Evolutionary conservation across 2,329 filamentous ascomycete genomes (phyloP).

Genomic region (Colletotrichum sp.): DNA sequence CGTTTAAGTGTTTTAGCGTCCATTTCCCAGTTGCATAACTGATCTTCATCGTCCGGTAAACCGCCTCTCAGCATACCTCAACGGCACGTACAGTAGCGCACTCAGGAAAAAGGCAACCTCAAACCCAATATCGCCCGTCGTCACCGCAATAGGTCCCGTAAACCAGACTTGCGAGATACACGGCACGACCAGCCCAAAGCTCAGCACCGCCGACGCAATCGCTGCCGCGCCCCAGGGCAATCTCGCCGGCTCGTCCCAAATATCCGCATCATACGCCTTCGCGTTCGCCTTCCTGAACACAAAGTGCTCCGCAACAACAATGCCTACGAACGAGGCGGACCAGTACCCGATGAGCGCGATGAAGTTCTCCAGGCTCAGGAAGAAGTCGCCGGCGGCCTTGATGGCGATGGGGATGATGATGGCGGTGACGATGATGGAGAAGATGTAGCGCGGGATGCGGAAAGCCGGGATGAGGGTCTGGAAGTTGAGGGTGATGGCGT

Average conservation of each 20-base stretch:
- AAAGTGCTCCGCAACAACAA: constrained; percentile 46
- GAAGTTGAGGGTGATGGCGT: constrained; percentile 41
- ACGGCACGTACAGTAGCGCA: constrained; percentile 49
- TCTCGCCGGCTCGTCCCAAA: constrained; percentile 48
- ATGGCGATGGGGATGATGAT: constrained; percentile 47
- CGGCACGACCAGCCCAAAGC: constrained; percentile 55
- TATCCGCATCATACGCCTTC: constrained; percentile 42
- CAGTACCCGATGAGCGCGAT: constrained; percentile 50
- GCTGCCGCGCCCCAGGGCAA: constrained; percentile 48
- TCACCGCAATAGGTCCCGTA: constrained; percentile 62
- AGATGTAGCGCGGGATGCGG: constrained; percentile 44
- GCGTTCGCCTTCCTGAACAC: constrained; percentile 45
- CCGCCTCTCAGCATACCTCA: constrained; percentile 50
- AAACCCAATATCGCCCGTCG: constrained; percentile 69
- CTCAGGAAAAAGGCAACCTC: constrained; percentile 64
- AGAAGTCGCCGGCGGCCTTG: constrained; percentile 42
- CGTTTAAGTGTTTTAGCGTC: background rate
- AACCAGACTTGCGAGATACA: constrained; percentile 68
- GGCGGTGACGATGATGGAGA: constrained; percentile 41
- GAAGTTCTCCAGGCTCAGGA: constrained; percentile 47
- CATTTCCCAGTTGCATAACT: background rate
- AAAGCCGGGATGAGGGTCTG: constrained; percentile 43
- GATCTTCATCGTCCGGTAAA: background rate
- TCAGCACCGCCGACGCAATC: constrained; percentile 43
- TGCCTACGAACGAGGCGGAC: constrained; percentile 45